Evolutionary conservation across 2,329 filamentous ascomycete species (phyloP), one percentile per base, ranked within the genome.

Genomic region (Penicillium sclerotigenum): DNA sequence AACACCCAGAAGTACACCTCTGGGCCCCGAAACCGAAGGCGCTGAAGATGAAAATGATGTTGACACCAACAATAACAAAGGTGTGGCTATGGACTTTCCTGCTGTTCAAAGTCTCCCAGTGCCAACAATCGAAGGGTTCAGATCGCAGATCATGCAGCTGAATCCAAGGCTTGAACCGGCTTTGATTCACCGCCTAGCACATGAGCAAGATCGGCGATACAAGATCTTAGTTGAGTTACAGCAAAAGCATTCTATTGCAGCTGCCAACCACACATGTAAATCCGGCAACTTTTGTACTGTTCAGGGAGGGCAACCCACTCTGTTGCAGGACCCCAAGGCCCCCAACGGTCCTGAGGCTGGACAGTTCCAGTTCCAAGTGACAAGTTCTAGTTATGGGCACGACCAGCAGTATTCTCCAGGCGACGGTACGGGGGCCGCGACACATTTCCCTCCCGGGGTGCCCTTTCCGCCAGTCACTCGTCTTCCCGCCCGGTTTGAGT

Each of bases 401-500:
- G 85, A 86, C 14, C 87, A 89, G 49, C 81, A 81, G n/a, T 84
- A 83, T n/a, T 80, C 81, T n/a, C 65, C 76, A 5, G 79, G 82
- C 1, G 91, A 95, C 64, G 87, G 86, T 2, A 80, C 83, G 4
- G 85, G 92, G 45, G 86, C 81, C 13, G 79, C 83, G 10, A 88
- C 91, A 18, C 88, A 86, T 60, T 96, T 96, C 67, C 91, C 91
- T 0, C 75, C 77, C 4, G 90, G 91, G 22, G 91, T 96, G 5
- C 91, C 90, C 7, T 83, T 90, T 73, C 92, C 92, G 6, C 91
- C 90, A 1, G 87, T 90, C 2, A 81, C 79, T 56, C 83, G 83
- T 16, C 80, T 97, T 7, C 92, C 92, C 0, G 90, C 91, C 4
- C 87, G 93, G 68, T 93, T 96, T 59, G 92, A 97, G 76, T 97